Evolutionary conservation across 305 asterid species (phyloP), one percentile per base, ranked within the genome.

Genomic region (Fraxinus albicans): DNA sequence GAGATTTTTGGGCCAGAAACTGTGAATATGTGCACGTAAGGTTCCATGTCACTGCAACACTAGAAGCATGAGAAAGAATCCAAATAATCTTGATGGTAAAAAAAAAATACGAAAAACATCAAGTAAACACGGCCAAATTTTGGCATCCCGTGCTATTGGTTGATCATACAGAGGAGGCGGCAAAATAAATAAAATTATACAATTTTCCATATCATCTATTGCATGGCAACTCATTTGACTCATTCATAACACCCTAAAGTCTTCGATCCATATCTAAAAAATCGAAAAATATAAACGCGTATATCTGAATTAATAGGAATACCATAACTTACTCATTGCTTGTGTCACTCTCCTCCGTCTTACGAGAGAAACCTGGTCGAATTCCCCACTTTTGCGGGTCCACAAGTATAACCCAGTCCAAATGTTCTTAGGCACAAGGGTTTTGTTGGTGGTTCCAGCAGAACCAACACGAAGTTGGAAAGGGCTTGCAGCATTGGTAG

Each of bases 31-130:
- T 88, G 90, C 97, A 91, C 1, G 94, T 93, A 77, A 93, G 91
- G 17, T 91, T 91, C 95, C 97, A 93, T 8, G 95, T 93, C 94
- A 91, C 97, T 91, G 94, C 90, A 86, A 87, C 23, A 60, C 81
- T 81, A 86, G 78, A 83, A 50, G 53, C 29, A 83, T 80, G 55
- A 85, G 74, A 27, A 77, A 82, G 73, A 73, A 55, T 65, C 50
- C 77, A 55, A 44, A 40, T 8, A 85, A 65, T 77, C 17, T 25
- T 33, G 44, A 36, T 73, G 6, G 60, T 25, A 25, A n/a, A 17
- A 7, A 6, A 34, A 9, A 47, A 73, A 55, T 42, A 0, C 6
- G 34, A 65, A 36, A 73, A 79, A 40, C 31, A 10, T 15, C 12
- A 38, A 9, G 19, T 40, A 31, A 23, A 65, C 19, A 19, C n/a